Percentiles rank a stretch among this genome's conserved stretches.
These are phyloP conservation scores for Venturia pyrina DNA, from an alignment of 2,329 filamentous ascomycete genomes.

Conservation along the genomic window DNA sequence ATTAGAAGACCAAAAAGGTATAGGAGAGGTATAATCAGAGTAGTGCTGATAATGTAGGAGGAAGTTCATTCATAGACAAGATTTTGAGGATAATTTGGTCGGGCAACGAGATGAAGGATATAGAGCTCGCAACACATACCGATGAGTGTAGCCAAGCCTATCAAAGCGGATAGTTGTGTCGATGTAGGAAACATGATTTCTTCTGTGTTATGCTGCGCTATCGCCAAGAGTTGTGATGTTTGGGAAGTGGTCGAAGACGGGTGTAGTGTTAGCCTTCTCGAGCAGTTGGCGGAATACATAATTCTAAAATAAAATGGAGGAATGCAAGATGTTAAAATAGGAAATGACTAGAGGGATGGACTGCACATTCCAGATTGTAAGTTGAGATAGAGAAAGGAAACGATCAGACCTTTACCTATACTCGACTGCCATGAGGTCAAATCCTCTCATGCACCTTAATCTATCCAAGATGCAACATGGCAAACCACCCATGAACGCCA, in stretches of 20 bases:
- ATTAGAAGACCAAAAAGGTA: neutral
- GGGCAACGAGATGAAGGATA: neutral
- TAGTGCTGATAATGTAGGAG: neutral
- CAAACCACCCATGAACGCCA: neutral
- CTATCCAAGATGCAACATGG: neutral
- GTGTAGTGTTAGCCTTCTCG: neutral
- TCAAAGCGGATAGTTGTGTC: neutral
- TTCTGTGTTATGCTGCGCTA: neutral
- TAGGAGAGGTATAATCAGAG: neutral
- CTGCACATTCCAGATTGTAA: neutral
- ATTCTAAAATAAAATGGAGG: neutral
- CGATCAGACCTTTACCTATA: neutral
- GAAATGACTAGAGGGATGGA: neutral
- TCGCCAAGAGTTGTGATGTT: neutral
- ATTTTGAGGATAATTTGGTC: neutral
- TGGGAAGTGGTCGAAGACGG: neutral
- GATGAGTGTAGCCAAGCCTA: constrained; percentile 1
- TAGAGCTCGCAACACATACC: neutral
- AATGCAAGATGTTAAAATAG: neutral
- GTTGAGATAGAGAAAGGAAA: neutral
- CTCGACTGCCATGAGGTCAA: neutral
- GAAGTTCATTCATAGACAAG: neutral
- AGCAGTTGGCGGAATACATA: constrained; percentile 5
- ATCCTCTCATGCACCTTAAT: neutral
- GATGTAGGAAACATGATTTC: constrained; percentile 3